phyloP scores from a whole-genome alignment of 176 grass and related monocot genomes.

The Lolium rigidum region DNA sequence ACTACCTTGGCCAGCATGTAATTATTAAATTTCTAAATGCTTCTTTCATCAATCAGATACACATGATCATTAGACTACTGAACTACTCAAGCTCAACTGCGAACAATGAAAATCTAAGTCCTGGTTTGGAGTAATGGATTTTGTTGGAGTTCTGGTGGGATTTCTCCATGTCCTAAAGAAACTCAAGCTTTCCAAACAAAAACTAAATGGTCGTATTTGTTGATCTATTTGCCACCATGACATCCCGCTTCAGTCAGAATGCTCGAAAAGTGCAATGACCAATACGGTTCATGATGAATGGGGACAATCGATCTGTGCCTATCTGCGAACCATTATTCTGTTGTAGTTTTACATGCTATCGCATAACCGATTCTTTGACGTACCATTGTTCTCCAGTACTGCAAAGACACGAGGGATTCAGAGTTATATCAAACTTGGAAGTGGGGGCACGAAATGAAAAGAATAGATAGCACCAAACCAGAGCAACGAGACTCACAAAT shows the following conservation, averaged over 20 bases:
- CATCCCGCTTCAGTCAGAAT: constrained; percentile 14
- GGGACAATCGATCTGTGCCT: not conserved
- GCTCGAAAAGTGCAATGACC: constrained; percentile 46
- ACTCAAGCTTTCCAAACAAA: constrained; percentile 5
- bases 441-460: constrained; percentile 1
- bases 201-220: constrained; percentile 6
- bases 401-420: constrained; percentile 28
- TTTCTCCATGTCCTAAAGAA: constrained; percentile 10
- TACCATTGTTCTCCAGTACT: constrained; percentile 80
- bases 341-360: constrained; percentile 39
- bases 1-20: constrained; percentile 37
- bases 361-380: constrained; percentile 87
- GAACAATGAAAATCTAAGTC: not conserved
- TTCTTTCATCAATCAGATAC: constrained; percentile 5
- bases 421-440: constrained; percentile 33
- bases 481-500: constrained; percentile 64
- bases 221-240: constrained; percentile 27
- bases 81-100: constrained; percentile 4
- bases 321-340: not conserved
- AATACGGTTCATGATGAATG: not conserved
- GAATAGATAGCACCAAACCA: constrained; percentile 19
- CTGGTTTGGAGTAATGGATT: constrained; percentile 9
- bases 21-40: constrained; percentile 16
- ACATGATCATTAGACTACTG: not conserved
- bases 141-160: not conserved